Percentiles rank a stretch among this genome's conserved stretches.
Evolutionary conservation across 352 stramenopile species (phyloP).

Genomic region (Lagenidium giganteum): DNA sequence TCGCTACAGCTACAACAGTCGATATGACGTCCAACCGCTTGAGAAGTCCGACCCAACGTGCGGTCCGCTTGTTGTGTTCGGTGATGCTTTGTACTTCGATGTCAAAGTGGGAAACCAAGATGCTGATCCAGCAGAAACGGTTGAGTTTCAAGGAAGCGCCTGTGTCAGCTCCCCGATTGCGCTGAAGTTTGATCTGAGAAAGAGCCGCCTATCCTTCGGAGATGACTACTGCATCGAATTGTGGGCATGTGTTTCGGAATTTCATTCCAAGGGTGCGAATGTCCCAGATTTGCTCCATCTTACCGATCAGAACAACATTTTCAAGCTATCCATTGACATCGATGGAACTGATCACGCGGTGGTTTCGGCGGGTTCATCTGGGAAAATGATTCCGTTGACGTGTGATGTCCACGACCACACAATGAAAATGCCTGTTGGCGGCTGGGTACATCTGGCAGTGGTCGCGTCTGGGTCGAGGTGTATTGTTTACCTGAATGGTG

Average conservation of each 20-base stretch:
- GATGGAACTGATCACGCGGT: too few species aligned
- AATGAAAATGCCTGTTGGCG: neutral
- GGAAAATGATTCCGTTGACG: neutral
- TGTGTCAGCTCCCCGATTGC: neutral
- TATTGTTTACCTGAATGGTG: slow-evolving; percentile 34
- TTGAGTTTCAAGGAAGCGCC: slow-evolving; percentile 1
- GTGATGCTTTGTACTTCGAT: slow-evolving; percentile 30
- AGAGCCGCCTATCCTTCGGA: slow-evolving; percentile 9
- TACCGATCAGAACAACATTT: too few species aligned
- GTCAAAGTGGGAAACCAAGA: slow-evolving; percentile 25
- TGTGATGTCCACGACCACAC: neutral
- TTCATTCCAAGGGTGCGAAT: too few species aligned
- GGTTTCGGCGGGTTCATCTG: too few species aligned
- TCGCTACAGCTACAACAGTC: slow-evolving; percentile 51
- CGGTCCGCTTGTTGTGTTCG: slow-evolving; percentile 38
- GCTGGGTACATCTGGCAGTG: slow-evolving; percentile 54
- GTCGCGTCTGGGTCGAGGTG: slow-evolving; percentile 35
- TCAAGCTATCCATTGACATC: too few species aligned
- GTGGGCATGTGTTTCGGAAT: too few species aligned
- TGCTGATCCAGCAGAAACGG: too few species aligned
- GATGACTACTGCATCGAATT: slow-evolving; percentile 51
- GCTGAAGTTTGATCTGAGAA: slow-evolving; percentile 13
- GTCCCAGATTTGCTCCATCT: neutral
- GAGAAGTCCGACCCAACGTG: slow-evolving; percentile 12
- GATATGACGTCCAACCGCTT: slow-evolving; percentile 53